Evolutionary conservation across 2,329 filamentous ascomycete genomes (phyloP).

Genomic region (Phialophora chinensis): DNA sequence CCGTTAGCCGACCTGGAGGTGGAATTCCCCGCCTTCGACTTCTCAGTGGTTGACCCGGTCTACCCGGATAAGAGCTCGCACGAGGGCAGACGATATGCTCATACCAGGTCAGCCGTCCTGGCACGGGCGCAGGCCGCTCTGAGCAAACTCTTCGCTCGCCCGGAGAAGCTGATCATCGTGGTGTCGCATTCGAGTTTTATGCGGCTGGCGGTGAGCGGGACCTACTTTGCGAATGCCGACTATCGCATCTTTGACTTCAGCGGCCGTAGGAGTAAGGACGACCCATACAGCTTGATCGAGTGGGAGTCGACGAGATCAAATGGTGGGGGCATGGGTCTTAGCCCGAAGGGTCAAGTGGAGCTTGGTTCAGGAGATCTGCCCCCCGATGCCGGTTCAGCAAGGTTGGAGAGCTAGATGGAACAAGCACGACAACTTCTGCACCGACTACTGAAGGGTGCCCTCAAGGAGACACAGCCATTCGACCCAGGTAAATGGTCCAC

Average conservation of each 20-base stretch:
- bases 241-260: conserved; percentile 9
- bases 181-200: conserved; percentile 9
- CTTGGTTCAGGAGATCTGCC: conserved; percentile 2
- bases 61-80: conserved; percentile 4
- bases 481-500: not conserved
- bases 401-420: conserved; percentile 1
- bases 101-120: not conserved
- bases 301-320: conserved; percentile 6
- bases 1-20: not conserved
- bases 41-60: conserved; percentile 5
- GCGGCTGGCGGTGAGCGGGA: conserved; percentile 2
- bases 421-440: not conserved
- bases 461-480: not conserved
- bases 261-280: not conserved
- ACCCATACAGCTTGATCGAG: not conserved
- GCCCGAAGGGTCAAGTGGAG: not conserved
- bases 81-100: not conserved
- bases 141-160: not conserved
- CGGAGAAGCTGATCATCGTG: not conserved
- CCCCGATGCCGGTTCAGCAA: not conserved
- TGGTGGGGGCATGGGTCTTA: conserved; percentile 7
- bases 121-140: not conserved
- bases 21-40: not conserved
- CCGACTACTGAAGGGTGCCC: not conserved
- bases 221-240: conserved; percentile 9